phyloP scores from a whole-genome alignment of 2,329 filamentous ascomycete species.

The Diaporthe citriasiana region DNA sequence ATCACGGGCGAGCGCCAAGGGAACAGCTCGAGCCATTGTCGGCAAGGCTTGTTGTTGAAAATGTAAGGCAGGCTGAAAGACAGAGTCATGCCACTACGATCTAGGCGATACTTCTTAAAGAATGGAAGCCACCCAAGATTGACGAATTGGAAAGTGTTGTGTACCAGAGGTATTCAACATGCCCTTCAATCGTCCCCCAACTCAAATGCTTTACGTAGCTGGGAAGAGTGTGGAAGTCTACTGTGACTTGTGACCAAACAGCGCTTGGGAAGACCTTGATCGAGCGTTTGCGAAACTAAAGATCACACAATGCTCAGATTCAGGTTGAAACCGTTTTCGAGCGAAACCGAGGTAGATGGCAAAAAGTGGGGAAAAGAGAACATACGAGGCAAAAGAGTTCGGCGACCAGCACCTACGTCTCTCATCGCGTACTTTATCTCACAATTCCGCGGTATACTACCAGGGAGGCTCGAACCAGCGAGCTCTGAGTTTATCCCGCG shows the following conservation, averaged over 20 bases:
- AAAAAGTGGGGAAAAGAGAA: background rate
- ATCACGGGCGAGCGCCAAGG: background rate
- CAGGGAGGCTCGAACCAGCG: slow-evolving; percentile 14
- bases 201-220: background rate
- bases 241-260: background rate
- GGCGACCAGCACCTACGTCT: slow-evolving; percentile 18
- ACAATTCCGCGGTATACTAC: slow-evolving; percentile 17
- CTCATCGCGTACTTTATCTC: slow-evolving; percentile 16
- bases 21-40: background rate
- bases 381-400: slow-evolving; percentile 20
- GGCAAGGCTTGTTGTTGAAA: background rate
- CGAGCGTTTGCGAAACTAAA: too few species aligned
- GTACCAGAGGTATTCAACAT: background rate
- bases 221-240: background rate
- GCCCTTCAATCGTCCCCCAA: too few species aligned
- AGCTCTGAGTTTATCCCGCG: slow-evolving; percentile 2
- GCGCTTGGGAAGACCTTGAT: background rate
- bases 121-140: too few species aligned
- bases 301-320: too few species aligned
- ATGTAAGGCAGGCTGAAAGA: background rate
- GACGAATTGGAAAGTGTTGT: background rate
- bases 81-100: background rate
- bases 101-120: too few species aligned
- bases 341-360: background rate
- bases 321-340: too few species aligned